Percentiles rank a stretch among this genome's conserved stretches.
Evolutionary conservation across 192 early-diverging fungal genomes (phyloP).

Genomic region (Cladochytrium replicatum): DNA sequence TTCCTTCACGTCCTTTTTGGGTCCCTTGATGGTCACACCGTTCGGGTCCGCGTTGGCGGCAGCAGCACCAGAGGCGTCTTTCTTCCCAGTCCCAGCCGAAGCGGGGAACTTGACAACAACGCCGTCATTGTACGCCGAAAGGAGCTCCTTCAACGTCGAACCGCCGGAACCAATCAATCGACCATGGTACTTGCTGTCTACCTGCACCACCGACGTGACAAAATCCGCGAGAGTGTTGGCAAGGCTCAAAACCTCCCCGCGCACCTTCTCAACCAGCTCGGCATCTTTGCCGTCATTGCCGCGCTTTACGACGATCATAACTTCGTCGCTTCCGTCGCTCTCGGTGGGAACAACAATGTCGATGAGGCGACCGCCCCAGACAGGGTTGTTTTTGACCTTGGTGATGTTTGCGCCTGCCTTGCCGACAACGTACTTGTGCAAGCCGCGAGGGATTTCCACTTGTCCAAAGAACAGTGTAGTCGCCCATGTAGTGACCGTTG

Average conservation of each 20-base stretch:
- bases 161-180: constrained; percentile 68
- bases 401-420: constrained; percentile 79
- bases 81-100: constrained; percentile 28
- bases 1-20: constrained; percentile 63
- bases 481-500: constrained; percentile 45
- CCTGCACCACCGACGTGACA: constrained; percentile 39
- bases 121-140: constrained; percentile 47
- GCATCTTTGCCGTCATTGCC: constrained; percentile 18
- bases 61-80: too few species aligned
- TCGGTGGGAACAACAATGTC: constrained; percentile 72
- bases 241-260: constrained; percentile 59
- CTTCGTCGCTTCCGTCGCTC: constrained; percentile 52
- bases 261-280: constrained; percentile 37
- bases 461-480: constrained; percentile 45
- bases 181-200: constrained; percentile 70
- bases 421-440: constrained; percentile 71
- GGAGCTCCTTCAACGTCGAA: constrained; percentile 61
- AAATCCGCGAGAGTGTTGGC: constrained; percentile 57
- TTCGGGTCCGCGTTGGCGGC: constrained; percentile 33
- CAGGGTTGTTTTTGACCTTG: constrained; percentile 65
- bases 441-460: constrained; percentile 67
- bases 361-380: constrained; percentile 46
- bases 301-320: constrained; percentile 71
- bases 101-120: constrained; percentile 65
- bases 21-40: constrained; percentile 70